Percentiles rank a stretch among this genome's conserved stretches.
Conservation (phyloP, 805 yeast species). For the Candida stauntonica region DNA sequence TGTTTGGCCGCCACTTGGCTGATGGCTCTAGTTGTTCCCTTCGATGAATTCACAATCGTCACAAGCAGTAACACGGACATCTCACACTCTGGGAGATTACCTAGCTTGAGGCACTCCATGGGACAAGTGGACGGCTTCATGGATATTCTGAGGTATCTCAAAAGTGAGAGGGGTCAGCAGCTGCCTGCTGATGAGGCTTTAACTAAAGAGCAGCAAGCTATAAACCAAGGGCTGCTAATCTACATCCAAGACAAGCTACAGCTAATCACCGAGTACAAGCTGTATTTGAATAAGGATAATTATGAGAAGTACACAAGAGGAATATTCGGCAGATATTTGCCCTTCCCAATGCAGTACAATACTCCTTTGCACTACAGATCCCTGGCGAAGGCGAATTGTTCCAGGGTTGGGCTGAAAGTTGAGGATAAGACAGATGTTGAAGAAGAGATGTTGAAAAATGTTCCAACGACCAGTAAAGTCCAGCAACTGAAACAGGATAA, state of each 20-base stretch:
- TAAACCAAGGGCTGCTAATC: conserved; percentile 42
- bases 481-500: conserved; percentile 66
- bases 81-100: conserved; percentile 46
- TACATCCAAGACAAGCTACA: conserved; percentile 39
- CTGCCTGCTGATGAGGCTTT: conserved; percentile 12
- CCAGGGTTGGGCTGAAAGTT: conserved; percentile 30
- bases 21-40: conserved; percentile 26
- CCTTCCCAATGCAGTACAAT: conserved; percentile 73
- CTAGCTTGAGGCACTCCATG: conserved; percentile 34
- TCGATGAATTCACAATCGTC: conserved; percentile 33
- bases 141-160: conserved; percentile 34
- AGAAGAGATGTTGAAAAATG: conserved; percentile 27
- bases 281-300: conserved; percentile 51
- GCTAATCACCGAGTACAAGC: conserved; percentile 50
- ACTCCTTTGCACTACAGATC: conserved; percentile 48
- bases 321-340: conserved; percentile 46
- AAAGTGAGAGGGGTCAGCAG: conserved; percentile 2
- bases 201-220: conserved; percentile 29
- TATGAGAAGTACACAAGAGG: conserved; percentile 58
- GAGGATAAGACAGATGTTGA: conserved; percentile 29
- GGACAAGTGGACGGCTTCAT: conserved; percentile 37
- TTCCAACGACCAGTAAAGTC: conserved; percentile 41
- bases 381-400: conserved; percentile 30
- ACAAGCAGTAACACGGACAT: conserved; percentile 56
- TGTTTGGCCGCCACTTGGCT: conserved; percentile 45